These are phyloP conservation scores for Arabidopsis arenosa DNA, from an alignment of 345 rosid species.

Conservation along the genomic window DNA sequence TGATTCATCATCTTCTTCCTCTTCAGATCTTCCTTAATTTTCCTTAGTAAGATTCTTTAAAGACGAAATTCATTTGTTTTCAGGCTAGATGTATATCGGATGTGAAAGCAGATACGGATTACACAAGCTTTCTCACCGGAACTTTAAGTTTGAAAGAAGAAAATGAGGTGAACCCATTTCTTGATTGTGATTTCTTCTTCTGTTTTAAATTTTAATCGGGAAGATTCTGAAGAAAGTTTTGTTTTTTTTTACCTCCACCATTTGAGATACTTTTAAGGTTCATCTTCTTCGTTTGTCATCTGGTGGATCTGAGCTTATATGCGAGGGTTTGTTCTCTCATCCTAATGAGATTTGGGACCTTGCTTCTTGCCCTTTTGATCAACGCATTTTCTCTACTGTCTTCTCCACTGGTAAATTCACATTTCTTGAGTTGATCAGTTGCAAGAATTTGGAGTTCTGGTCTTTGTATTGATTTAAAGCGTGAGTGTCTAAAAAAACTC, in stretches of 20 bases:
- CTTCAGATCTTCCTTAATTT: background rate
- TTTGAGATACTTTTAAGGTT: constrained; percentile 54
- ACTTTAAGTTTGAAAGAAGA: constrained; percentile 91
- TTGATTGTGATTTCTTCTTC: background rate
- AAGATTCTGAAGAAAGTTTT: constrained; percentile 27
- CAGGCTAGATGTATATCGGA: constrained; percentile 96
- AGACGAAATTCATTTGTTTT: background rate
- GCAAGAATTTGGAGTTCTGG: background rate
- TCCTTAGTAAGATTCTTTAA: background rate
- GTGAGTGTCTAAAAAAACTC: constrained; percentile 4
- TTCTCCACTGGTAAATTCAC: constrained; percentile 67
- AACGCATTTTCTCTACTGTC: constrained; percentile 88
- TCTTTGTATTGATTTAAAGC: background rate
- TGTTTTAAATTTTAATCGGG: background rate
- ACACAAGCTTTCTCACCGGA: constrained; percentile 95
- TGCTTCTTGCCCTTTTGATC: constrained; percentile 86
- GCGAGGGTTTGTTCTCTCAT: constrained; percentile 94
- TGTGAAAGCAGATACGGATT: constrained; percentile 92
- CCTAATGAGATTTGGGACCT: constrained; percentile 98
- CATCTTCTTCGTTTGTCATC: constrained; percentile 91
- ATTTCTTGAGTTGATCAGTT: constrained; percentile 4
- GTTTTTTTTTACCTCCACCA: background rate
- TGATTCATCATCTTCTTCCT: constrained; percentile 23
- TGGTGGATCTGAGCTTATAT: constrained; percentile 81
- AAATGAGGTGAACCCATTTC: constrained; percentile 63